phyloP scores from a whole-genome alignment of 1,284 basidiomycete species.

The Mrakiaceae sp. region DNA sequence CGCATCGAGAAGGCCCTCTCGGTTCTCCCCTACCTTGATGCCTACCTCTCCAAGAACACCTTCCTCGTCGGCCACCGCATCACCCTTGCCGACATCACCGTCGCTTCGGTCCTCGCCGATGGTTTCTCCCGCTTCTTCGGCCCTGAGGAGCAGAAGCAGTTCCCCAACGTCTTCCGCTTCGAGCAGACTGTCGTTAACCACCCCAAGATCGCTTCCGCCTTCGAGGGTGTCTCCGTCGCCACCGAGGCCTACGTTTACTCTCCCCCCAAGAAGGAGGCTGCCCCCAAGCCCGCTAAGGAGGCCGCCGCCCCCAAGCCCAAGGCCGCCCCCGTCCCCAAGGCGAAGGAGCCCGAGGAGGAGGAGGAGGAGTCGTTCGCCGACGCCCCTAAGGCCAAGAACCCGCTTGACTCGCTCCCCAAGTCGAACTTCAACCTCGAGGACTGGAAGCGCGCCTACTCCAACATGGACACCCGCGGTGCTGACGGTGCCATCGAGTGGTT shows the following conservation, averaged over 20 bases:
- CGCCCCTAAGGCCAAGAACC: conserved; percentile 76
- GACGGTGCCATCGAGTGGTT: conserved; percentile 48
- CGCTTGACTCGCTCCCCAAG: conserved; percentile 83
- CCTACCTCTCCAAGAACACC: conserved; percentile 64
- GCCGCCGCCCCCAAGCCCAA: conserved; percentile 49
- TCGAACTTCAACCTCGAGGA: conserved; percentile 90
- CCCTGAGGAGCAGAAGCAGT: conserved; percentile 32
- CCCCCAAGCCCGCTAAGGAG: conserved; percentile 38
- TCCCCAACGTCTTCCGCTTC: conserved; percentile 72
- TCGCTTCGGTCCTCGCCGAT: conserved; percentile 50
- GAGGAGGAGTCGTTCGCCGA: conserved; percentile 49
- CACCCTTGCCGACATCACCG: conserved; percentile 75
- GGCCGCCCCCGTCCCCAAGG: conserved; percentile 44
- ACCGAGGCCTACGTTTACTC: conserved; percentile 63
- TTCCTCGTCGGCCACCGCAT: conserved; percentile 90
- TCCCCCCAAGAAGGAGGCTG: conserved; percentile 62
- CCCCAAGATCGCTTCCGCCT: conserved; percentile 56
- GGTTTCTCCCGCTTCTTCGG: conserved; percentile 17
- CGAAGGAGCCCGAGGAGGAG: conserved; percentile 51
- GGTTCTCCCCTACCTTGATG: conserved; percentile 55
- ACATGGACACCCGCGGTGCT: conserved; percentile 85
- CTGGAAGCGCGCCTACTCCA: conserved; percentile 96
- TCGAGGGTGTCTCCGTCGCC: conserved; percentile 47
- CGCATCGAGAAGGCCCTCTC: conserved; percentile 39
- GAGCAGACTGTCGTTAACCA: conserved; percentile 76